phyloP scores from a whole-genome alignment of 2,329 filamentous ascomycete species.

The Helminthosporium solani region DNA sequence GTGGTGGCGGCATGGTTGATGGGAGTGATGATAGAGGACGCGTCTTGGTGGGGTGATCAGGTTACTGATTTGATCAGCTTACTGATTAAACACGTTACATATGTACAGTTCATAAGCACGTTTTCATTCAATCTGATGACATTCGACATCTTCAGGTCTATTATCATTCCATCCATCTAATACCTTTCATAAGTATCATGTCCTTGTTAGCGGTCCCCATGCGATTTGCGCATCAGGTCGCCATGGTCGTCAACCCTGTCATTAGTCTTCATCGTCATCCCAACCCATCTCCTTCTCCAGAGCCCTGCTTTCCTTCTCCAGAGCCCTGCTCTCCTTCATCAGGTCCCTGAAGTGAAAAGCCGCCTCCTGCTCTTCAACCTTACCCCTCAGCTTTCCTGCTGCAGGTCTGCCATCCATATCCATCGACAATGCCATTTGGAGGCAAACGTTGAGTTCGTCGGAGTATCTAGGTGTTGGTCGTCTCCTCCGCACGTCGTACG shows the following conservation, averaged over 20 bases:
- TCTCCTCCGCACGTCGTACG: background rate
- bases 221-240: too few relatives aligned
- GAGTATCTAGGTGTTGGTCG: conserved; percentile 18
- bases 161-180: too few relatives aligned
- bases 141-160: too few relatives aligned
- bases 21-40: too few relatives aligned
- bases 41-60: too few relatives aligned
- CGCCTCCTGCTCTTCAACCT: conserved; percentile 7
- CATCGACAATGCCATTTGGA: conserved; percentile 16
- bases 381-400: conserved; percentile 4
- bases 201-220: too few relatives aligned
- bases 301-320: conserved; percentile 1
- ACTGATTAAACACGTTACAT: too few relatives aligned
- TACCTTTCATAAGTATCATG: too few relatives aligned
- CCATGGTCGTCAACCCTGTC: background rate
- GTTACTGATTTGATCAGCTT: too few relatives aligned
- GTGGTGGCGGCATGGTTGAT: too few relatives aligned
- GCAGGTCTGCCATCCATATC: conserved; percentile 7
- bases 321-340: conserved; percentile 1
- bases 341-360: conserved; percentile 9
- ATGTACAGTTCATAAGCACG: too few relatives aligned
- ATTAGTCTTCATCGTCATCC: background rate
- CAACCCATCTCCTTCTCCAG: conserved; percentile 2
- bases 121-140: too few relatives aligned
- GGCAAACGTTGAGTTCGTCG: conserved; percentile 16